A percentile compares a stretch with the other conserved stretches of the same genome.
These are phyloP conservation scores for Tillandsia fasciculata DNA, from an alignment of 176 grass and related monocot species.

Conservation along the genomic window DNA sequence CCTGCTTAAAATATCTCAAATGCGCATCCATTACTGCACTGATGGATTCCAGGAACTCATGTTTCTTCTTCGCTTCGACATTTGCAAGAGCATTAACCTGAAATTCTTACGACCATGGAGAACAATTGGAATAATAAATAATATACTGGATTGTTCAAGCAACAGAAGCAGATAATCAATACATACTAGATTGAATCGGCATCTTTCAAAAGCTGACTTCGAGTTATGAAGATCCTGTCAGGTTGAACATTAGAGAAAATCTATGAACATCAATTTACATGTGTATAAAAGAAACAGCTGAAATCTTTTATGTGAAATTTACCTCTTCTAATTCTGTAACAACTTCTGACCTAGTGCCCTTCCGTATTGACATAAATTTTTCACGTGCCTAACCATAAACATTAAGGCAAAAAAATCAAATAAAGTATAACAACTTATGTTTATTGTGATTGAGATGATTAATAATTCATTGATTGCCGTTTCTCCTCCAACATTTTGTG, in stretches of 20 bases:
- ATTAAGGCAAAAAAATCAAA: neutral
- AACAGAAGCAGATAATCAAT: conserved; percentile 18
- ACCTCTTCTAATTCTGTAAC: conserved; percentile 85
- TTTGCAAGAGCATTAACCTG: conserved; percentile 83
- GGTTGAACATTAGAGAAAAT: conserved; percentile 14
- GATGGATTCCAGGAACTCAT: conserved; percentile 93
- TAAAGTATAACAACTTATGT: no score
- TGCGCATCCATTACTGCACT: conserved; percentile 99
- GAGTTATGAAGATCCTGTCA: conserved; percentile 85
- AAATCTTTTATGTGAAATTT: conserved; percentile 3
- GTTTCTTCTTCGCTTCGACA: conserved; percentile 95
- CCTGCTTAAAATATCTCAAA: conserved; percentile 99
- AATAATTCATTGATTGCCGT: no score
- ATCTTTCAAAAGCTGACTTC: conserved; percentile 86
- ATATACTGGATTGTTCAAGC: conserved; percentile 18
- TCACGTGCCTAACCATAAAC: conserved; percentile 64
- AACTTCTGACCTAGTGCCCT: conserved; percentile 74
- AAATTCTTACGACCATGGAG: conserved; percentile 40
- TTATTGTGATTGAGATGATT: no score
- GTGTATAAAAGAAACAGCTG: neutral
- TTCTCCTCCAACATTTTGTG: no score
- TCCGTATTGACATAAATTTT: conserved; percentile 86
- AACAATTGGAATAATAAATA: conserved; percentile 19
- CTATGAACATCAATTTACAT: neutral
- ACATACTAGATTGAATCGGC: conserved; percentile 95